Evolutionary conservation across 805 yeast genomes (phyloP), one percentile per base, ranked within the genome.

Genomic region (Maudiozyma barnettii): DNA sequence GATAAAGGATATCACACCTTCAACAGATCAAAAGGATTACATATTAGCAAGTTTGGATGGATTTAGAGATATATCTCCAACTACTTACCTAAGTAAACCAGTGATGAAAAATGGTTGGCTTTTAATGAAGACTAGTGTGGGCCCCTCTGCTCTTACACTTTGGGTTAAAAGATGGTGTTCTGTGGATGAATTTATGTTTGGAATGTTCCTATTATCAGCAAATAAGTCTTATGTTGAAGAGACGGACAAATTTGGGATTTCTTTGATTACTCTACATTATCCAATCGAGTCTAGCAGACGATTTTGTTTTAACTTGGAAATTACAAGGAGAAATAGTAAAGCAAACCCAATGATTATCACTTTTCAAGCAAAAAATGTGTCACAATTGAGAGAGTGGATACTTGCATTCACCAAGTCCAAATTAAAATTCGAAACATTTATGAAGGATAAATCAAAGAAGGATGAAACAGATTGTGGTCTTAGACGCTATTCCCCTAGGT

Each of bases 131-230:
- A 81, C 91, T 0, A 65, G 70, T 42, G 70, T 68, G 2, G 81
- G 79, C 13, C 37, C 39, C 16, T 76, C 81, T 1, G 66, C 74
- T 16, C 74, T 82, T 49, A 75, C 75, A 13, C 68, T 77, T 1
- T 91, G 97, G 97, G 84, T 81, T 1, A 73, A 81, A 49, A 70
- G 95, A 48, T 90, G 97, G 97, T 53, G 61, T 1, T 91, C 84
- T 58, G 70, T 91, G 10, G 84, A 83, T 56, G 78, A 78, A 43
- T 95, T 93, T 0, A 71, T 86, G 2, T 84, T 90, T 67, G 98
- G 98, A 0, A 68, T 87, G 52, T 72, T 93, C 33, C 68, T 77
- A 3, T 64, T 84, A 21, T 76, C 90, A 36, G 82, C 86, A 0
- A 73, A 79, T 6, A 74, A 76, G 41, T 77, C 79, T 0, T 83